phyloP scores from a whole-genome alignment of 306 rosid species.

The Trifolium repens region DNA sequence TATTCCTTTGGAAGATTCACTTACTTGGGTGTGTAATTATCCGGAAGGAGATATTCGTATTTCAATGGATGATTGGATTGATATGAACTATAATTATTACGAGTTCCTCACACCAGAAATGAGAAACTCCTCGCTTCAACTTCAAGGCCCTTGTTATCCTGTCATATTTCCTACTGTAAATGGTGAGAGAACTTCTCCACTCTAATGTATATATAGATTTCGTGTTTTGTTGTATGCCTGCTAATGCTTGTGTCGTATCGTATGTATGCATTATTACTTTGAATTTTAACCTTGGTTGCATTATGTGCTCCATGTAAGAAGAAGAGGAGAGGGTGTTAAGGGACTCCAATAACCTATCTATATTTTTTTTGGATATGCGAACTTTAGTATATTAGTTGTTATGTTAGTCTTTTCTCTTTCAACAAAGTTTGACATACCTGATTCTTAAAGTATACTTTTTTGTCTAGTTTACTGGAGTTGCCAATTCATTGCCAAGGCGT shows the following conservation, averaged over 20 bases:
- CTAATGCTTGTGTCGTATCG: conserved; percentile 13
- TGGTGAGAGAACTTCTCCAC: conserved; percentile 57
- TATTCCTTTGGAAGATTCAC: conserved; percentile 73
- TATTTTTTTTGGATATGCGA: neutral
- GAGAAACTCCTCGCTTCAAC: conserved; percentile 94
- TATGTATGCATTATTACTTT: conserved; percentile 9
- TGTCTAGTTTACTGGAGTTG: conserved; percentile 93
- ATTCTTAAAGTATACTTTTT: conserved; percentile 31
- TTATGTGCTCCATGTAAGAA: conserved; percentile 4
- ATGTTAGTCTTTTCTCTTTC: neutral
- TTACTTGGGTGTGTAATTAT: conserved; percentile 96
- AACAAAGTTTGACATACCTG: neutral
- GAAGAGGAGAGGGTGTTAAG: neutral
- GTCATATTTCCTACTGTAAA: conserved; percentile 95
- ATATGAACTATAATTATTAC: conserved; percentile 77
- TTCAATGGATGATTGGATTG: conserved; percentile 79
- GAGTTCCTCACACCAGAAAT: conserved; percentile 93
- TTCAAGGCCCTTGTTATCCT: conserved; percentile 99
- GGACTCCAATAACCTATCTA: neutral
- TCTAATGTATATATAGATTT: conserved; percentile 15
- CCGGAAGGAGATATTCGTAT: conserved; percentile 89
- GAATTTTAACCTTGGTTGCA: conserved; percentile 22
- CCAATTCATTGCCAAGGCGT: conserved; percentile 81
- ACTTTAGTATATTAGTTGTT: neutral
- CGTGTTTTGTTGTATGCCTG: conserved; percentile 17